Evolutionary conservation across 805 yeast species (phyloP), one percentile per base, ranked within the genome.

Genomic region (Wickerhamiella shivajii): DNA sequence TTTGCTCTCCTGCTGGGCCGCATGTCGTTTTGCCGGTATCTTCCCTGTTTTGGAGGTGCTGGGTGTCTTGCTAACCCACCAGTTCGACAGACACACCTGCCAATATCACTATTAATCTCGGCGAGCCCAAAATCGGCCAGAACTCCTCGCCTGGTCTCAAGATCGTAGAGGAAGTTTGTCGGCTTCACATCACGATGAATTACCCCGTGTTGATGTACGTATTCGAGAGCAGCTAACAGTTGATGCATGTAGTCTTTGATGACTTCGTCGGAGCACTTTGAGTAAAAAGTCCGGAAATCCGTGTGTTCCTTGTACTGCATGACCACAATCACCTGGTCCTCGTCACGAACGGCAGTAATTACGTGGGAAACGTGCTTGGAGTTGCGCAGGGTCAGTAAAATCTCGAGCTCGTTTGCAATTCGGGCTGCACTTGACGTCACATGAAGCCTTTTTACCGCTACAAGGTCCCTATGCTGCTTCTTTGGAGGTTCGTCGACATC

Each of bases 371-470:
- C 83, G 41, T 75, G 71, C 1, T 69, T 62, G 41, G 76, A 72
- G 19, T 38, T 23, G 24, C 43, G 39, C 34, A 45, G 39, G n/a
- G 46, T 24, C n/a, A 41, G 41, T 20, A 90, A 63, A 29, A 90
- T 59, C 42, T 76, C 76, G 42, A 90, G 66, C 54, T 90, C 99
- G 52, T 85, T 85, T 45, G 70, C 73, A 27, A 90, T 87, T 55
- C 99, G 67, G 41, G 72, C 75, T 0, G 97, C 96, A 6, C 96
- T 83, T 1, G 95, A 80, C 0, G 98, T 90, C 14, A 85, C 97
- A 53, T 87, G 85, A 29, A 90, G 83, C 48, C 90, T 71, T 52
- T 90, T 90, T 44, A 90, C 61, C 2, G 99, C 99, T 37, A 90
- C 97, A 33, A 63, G 37, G 11, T 13, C 24, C 21, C 5, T n/a